phyloP scores from a whole-genome alignment of 768 basidiomycete species.

The Leccinum fibrillosum region DNA sequence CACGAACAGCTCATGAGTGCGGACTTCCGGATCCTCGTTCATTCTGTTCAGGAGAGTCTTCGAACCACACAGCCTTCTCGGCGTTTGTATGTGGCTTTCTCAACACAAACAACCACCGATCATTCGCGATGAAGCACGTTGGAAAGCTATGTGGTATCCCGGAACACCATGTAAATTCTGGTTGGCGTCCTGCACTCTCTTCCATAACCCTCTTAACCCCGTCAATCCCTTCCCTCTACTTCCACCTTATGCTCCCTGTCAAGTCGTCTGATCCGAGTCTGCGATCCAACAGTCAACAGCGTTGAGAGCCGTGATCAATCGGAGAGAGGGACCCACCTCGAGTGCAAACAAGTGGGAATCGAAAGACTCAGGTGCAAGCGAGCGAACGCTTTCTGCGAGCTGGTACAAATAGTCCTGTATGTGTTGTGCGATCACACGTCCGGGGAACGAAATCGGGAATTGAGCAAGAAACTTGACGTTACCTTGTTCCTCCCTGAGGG shows the following conservation, averaged over 20 bases:
- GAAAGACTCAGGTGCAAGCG: conserved; percentile 67
- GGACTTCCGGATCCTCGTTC: not conserved
- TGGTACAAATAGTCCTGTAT: conserved; percentile 82
- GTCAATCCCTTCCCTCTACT: not conserved
- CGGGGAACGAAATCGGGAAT: not conserved
- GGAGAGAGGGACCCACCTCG: conserved; percentile 47
- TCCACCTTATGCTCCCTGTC: not conserved
- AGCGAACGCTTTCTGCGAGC: conserved; percentile 68
- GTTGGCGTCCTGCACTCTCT: not conserved
- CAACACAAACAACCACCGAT: not conserved
- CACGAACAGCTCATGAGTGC: not conserved
- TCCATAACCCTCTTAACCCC: not conserved
- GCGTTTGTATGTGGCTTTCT: no score
- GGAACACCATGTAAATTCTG: not conserved
- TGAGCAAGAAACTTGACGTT: not conserved
- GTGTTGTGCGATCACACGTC: not conserved
- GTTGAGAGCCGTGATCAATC: not conserved
- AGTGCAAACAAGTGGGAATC: conserved; percentile 77
- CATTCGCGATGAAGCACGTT: not conserved
- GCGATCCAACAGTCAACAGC: not conserved
- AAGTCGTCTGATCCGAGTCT: conserved; percentile 13
- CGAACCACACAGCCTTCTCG: not conserved
- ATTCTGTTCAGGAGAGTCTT: not conserved
- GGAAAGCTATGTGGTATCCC: not conserved
- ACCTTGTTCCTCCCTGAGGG: conserved; percentile 93